A percentile compares a stretch with the other conserved stretches of the same genome.
Evolutionary conservation across 495 filamentous ascomycete species (phyloP).

Genomic region (Cercophora scortea): DNA sequence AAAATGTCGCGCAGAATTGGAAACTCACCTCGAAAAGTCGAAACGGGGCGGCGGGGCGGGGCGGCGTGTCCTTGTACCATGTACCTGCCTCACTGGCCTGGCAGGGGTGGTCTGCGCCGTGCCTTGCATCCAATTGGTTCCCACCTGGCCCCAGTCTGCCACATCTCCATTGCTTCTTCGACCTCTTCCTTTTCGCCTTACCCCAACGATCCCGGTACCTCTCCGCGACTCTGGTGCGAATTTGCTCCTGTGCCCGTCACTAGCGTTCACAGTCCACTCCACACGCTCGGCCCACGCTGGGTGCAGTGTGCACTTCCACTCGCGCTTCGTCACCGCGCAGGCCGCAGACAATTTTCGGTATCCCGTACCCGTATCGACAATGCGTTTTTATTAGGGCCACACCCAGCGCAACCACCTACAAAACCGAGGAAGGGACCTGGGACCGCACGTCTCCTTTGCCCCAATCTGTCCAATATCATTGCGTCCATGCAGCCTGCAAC

Average conservation of each 20-base stretch:
- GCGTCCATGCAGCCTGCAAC: too few species aligned
- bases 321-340: not conserved
- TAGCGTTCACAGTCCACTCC: not conserved
- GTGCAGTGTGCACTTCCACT: not conserved
- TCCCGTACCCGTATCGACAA: too few species aligned
- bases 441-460: not conserved
- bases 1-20: conserved; percentile 10
- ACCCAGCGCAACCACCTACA: not conserved
- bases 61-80: not conserved
- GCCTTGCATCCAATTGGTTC: not conserved
- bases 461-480: too few species aligned
- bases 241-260: too few species aligned
- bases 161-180: not conserved
- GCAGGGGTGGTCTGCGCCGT: not conserved
- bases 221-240: too few species aligned
- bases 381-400: not conserved
- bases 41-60: not conserved
- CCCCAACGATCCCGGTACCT: not conserved
- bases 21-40: not conserved
- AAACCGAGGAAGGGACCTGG: not conserved
- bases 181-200: not conserved
- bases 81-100: not conserved
- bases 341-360: not conserved
- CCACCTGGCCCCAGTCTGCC: not conserved
- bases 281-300: not conserved